Conservation (phyloP, 2,329 filamentous ascomycete species). For the Diaporthe ampelina region DNA sequence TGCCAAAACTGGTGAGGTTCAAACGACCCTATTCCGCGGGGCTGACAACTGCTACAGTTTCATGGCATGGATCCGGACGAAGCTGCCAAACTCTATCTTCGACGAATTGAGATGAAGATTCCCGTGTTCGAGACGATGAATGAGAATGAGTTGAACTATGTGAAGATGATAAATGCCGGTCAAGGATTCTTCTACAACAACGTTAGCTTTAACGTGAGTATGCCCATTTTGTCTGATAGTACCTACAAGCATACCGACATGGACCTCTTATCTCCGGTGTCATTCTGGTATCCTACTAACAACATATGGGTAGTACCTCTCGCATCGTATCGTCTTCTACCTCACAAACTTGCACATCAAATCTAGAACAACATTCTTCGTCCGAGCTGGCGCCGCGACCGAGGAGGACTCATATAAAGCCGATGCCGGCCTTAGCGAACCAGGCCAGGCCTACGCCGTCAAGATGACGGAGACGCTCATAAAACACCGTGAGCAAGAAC, state of each 20-base stretch:
- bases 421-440: slow-evolving; percentile 85
- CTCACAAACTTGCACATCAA: slow-evolving; percentile 98
- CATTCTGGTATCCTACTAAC: not conserved
- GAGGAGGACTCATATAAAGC: slow-evolving; percentile 91
- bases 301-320: slow-evolving; percentile 73
- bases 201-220: slow-evolving; percentile 80
- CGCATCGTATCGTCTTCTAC: slow-evolving; percentile 98
- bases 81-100: slow-evolving; percentile 91
- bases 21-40: slow-evolving; percentile 29
- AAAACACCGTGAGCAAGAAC: slow-evolving; percentile 86
- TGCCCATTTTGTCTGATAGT: not conserved
- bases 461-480: slow-evolving; percentile 89
- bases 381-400: slow-evolving; percentile 81
- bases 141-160: slow-evolving; percentile 93
- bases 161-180: slow-evolving; percentile 99
- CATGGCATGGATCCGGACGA: slow-evolving; percentile 92
- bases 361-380: slow-evolving; percentile 92
- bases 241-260: too few relatives aligned
- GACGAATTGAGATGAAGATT: slow-evolving; percentile 91
- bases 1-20: slow-evolving; percentile 26
- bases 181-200: slow-evolving; percentile 96
- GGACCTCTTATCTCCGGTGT: not conserved
- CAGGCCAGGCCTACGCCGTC: slow-evolving; percentile 84
- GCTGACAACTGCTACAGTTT: slow-evolving; percentile 68
- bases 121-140: slow-evolving; percentile 98